phyloP scores from a whole-genome alignment of 2,329 filamentous ascomycete genomes.

The Aspergillus spinulosporus region DNA sequence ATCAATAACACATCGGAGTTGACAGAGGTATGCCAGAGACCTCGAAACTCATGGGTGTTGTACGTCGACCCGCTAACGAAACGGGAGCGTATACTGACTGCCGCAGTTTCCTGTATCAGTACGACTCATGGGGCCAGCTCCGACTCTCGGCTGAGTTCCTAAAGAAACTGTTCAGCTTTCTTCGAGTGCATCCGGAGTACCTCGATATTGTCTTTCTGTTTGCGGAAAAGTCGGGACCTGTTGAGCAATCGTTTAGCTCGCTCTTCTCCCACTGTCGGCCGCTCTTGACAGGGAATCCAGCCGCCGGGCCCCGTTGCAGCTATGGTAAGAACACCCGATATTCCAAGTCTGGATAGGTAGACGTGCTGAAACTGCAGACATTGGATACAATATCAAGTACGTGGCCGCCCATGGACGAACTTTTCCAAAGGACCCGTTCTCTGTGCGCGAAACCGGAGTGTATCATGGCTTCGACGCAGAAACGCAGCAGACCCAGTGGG shows the following conservation, averaged over 20 bases:
- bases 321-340: not conserved
- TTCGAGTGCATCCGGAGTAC: not conserved
- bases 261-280: not conserved
- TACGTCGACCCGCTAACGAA: not conserved
- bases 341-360: not conserved
- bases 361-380: not conserved
- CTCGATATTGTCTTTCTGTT: not conserved
- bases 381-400: not conserved
- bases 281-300: not conserved
- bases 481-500: not conserved
- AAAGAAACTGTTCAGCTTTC: not conserved
- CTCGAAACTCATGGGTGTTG: not conserved
- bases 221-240: not conserved
- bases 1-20: not conserved
- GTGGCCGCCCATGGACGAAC: not conserved
- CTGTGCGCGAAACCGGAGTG: not conserved
- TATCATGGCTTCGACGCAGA: not conserved
- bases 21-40: not conserved
- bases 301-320: not conserved
- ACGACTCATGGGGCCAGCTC: not conserved
- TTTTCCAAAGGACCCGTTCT: not conserved
- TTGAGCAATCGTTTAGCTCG: not conserved
- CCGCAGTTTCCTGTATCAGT: not conserved
- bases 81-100: not conserved
- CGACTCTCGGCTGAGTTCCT: not conserved